These are phyloP conservation scores for Aspergillus chevalieri DNA, from an alignment of 2,329 filamentous ascomycete species.

Conservation along the genomic window DNA sequence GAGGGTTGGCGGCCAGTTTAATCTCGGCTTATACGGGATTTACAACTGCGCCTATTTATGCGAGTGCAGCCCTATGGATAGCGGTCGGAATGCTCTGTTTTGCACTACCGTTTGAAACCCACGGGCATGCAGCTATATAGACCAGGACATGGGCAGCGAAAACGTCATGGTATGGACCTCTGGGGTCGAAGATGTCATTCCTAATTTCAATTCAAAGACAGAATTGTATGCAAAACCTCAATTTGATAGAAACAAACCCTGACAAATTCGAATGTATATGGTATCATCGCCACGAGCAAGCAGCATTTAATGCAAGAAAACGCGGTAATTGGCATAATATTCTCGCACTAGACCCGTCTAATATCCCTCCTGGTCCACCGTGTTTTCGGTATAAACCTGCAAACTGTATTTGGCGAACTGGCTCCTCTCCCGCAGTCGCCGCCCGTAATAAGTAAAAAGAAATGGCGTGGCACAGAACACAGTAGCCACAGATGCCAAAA, in stretches of 20 bases:
- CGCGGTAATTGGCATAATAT: neutral
- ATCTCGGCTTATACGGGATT: slow-evolving; percentile 41
- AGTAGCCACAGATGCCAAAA: slow-evolving; percentile 37
- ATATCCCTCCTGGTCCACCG: slow-evolving; percentile 20
- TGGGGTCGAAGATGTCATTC: no score
- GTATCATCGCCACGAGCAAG: no score
- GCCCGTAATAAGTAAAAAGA: slow-evolving; percentile 29
- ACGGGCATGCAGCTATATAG: slow-evolving; percentile 22
- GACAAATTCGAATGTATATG: no score
- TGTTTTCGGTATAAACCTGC: slow-evolving; percentile 20
- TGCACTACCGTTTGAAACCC: slow-evolving; percentile 42
- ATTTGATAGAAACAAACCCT: no score
- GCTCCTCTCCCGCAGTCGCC: slow-evolving; percentile 26
- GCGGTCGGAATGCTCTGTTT: slow-evolving; percentile 38
- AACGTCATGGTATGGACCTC: no score
- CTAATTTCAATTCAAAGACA: no score
- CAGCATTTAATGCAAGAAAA: no score
- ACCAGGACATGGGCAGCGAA: neutral
- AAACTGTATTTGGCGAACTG: slow-evolving; percentile 29
- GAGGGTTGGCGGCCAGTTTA: slow-evolving; percentile 37
- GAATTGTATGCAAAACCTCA: no score
- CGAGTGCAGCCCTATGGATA: slow-evolving; percentile 42
- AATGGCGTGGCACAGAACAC: slow-evolving; percentile 30
- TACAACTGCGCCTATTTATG: slow-evolving; percentile 41
- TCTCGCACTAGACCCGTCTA: slow-evolving; percentile 1